phyloP scores from a whole-genome alignment of 1,284 basidiomycete genomes.

The Amylostereum chailletii region DNA sequence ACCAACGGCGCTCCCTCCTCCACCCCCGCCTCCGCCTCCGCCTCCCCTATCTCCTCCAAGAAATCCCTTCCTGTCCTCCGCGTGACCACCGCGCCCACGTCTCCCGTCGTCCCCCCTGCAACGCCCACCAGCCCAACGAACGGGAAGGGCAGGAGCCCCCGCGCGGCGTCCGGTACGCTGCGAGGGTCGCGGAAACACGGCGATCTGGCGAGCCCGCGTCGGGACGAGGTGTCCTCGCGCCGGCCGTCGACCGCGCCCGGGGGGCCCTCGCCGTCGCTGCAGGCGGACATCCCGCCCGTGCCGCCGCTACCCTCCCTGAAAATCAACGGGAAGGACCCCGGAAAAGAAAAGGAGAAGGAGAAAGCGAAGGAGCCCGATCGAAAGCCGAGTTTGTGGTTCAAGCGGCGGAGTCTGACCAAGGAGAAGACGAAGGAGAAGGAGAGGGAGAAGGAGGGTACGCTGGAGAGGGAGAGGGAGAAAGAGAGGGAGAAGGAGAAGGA shows the following conservation, averaged over 20 bases:
- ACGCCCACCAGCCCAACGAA: slow-evolving; percentile 2
- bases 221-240: slow-evolving; percentile 14
- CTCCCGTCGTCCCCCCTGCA: slow-evolving; percentile 1
- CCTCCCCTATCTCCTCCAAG: slow-evolving; percentile 2
- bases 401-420: slow-evolving; percentile 24
- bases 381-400: slow-evolving; percentile 47
- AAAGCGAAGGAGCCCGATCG: slow-evolving; percentile 34
- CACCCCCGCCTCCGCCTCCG: neutral
- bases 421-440: slow-evolving; percentile 17
- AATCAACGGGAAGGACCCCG: slow-evolving; percentile 9
- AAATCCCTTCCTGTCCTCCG: slow-evolving; percentile 8
- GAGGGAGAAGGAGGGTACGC: slow-evolving; percentile 10
- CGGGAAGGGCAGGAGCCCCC: slow-evolving; percentile 2
- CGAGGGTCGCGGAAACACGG: slow-evolving; percentile 1
- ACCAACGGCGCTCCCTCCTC: neutral
- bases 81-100: slow-evolving; percentile 1
- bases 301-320: slow-evolving; percentile 15
- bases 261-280: slow-evolving; percentile 6
- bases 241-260: slow-evolving; percentile 18
- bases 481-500: slow-evolving; percentile 10
- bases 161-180: slow-evolving; percentile 1
- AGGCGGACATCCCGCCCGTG: slow-evolving; percentile 9
- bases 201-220: slow-evolving; percentile 1
- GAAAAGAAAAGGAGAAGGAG: slow-evolving; percentile 25
- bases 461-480: slow-evolving; percentile 14